Evolutionary conservation across 1,284 basidiomycete genomes (phyloP), one percentile per base, ranked within the genome.

Genomic region (Nidula niveotomentosa): DNA sequence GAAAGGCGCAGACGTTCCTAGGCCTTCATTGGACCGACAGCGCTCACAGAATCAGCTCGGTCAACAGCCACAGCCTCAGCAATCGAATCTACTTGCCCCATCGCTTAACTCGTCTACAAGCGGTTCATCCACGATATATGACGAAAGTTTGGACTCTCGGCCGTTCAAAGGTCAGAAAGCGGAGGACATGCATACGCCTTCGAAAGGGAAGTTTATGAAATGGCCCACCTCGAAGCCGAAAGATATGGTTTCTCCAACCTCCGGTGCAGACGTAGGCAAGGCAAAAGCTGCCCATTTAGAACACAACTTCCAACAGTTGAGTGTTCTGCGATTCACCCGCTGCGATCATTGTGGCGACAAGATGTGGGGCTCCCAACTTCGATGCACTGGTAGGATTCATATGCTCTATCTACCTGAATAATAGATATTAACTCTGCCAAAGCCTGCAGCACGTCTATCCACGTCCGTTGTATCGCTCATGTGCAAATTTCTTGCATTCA

Each of bases 331-430:
- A 36, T 92, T 97, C 54, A 89, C 93, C 13, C 81, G 93, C 47
- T 99, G 96, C 69, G 95, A 98, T 66, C 89, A 96, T 55, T 99
- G 96, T 69, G 89, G 90, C 41, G 97, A 98, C 67, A 99, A 98
- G 78, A 89, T 99, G 88, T 99, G 96, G 95, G 96, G 96, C 5
- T 88, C 96, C 39, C 93, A 95, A 69, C 80, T 94, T 55, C 88
- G 93, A 36, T 99, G 96, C 69, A 83, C 87, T 57, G 79, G 94
- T 94, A 64, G 69, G 89, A 78, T 6, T 48, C 55, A 34, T 49
- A 39, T 23, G 23, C 37, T 36, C 5, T 55, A 53, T 51, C 39
- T 17, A 55, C 48, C 52, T 48, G 30, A 17, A 36, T 23, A 8
- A 15, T 44, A 41, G 37, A 12, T 51, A 43, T 55, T 13, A 18